A percentile compares a stretch with the other conserved stretches of the same genome.
These are phyloP conservation scores for Rosa chinensis DNA, from an alignment of 306 rosid genomes.

Conservation along the genomic window DNA sequence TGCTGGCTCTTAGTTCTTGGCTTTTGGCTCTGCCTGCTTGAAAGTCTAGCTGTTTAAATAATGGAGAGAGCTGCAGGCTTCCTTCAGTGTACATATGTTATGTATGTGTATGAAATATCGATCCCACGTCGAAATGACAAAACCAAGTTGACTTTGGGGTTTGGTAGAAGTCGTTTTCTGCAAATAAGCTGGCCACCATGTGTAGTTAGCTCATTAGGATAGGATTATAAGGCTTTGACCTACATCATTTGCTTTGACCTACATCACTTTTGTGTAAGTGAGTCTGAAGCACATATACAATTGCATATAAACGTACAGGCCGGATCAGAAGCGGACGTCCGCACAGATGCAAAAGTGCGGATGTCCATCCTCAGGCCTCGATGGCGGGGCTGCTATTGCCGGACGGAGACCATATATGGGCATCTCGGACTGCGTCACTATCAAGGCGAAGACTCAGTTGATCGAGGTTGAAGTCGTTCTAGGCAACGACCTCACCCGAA, in stretches of 20 bases:
- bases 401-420: too few species aligned
- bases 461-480: too few species aligned
- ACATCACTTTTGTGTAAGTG: background rate
- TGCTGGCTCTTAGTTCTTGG: background rate
- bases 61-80: constrained; percentile 13
- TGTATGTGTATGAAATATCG: background rate
- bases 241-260: background rate
- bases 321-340: too few species aligned
- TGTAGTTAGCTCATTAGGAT: background rate
- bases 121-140: constrained; percentile 16
- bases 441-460: too few species aligned
- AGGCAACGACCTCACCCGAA: too few species aligned
- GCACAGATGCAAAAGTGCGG: too few species aligned
- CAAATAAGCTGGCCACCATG: constrained; percentile 5
- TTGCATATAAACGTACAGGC: too few species aligned
- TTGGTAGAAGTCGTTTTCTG: constrained; percentile 21
- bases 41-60: constrained; percentile 13
- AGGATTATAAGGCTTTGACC: background rate
- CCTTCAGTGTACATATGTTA: background rate
- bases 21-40: constrained; percentile 4
- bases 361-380: too few species aligned
- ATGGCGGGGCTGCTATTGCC: too few species aligned
- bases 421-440: too few species aligned
- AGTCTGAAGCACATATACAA: too few species aligned
- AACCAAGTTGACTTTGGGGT: constrained; percentile 42